A percentile compares a stretch with the other conserved stretches of the same genome.
These are phyloP conservation scores for Hapsidospora chrysogenum DNA, from an alignment of 495 filamentous ascomycete species.

Conservation along the genomic window DNA sequence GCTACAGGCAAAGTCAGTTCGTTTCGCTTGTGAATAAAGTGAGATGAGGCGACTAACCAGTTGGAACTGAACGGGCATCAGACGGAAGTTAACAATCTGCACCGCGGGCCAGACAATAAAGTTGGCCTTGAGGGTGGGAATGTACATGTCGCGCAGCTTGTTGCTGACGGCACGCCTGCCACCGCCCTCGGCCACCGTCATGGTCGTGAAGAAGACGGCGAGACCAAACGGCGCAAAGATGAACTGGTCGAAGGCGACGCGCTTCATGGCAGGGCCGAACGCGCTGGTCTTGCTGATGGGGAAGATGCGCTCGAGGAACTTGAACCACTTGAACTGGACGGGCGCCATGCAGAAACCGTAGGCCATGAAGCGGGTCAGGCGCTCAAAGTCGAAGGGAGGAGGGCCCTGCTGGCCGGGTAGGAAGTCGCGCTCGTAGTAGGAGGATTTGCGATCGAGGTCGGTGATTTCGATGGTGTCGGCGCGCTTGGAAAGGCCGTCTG, in stretches of 20 bases:
- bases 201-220: slow-evolving; percentile 80
- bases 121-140: slow-evolving; percentile 90
- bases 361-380: slow-evolving; percentile 82
- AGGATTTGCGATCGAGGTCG: slow-evolving; percentile 73
- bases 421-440: slow-evolving; percentile 45
- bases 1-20: slow-evolving; percentile 30
- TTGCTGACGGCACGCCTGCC: slow-evolving; percentile 59
- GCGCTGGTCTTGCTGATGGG: slow-evolving; percentile 65
- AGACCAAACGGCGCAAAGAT: slow-evolving; percentile 85
- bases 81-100: slow-evolving; percentile 90
- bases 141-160: slow-evolving; percentile 86
- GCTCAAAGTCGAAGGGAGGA: slow-evolving; percentile 88
- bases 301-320: slow-evolving; percentile 66
- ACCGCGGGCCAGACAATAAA: slow-evolving; percentile 92
- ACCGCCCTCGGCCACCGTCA: slow-evolving; percentile 93
- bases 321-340: slow-evolving; percentile 93
- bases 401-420: slow-evolving; percentile 46
- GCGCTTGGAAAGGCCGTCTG: slow-evolving; percentile 28
- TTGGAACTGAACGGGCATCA: slow-evolving; percentile 92
- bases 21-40: neutral
- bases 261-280: slow-evolving; percentile 65
- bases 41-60: slow-evolving; percentile 55
- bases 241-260: slow-evolving; percentile 87
- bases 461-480: slow-evolving; percentile 81
- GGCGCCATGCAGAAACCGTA: slow-evolving; percentile 95